These are phyloP conservation scores for Mortierella sp. DNA, from an alignment of 371 early-diverging fungal genomes.

Conservation along the genomic window DNA sequence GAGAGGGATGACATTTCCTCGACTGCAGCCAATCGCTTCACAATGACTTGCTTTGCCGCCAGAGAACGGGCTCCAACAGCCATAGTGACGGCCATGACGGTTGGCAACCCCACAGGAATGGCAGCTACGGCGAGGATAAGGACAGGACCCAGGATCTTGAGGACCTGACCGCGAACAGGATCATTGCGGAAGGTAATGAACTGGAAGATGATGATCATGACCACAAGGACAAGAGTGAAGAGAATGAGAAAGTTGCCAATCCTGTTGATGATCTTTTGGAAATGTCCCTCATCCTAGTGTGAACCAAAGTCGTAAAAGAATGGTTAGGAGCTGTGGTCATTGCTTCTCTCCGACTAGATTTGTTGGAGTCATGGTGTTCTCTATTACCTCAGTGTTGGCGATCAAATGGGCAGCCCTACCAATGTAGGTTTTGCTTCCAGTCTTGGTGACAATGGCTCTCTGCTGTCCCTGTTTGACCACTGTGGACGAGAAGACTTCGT, in stretches of 20 bases:
- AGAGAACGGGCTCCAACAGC: slow-evolving; percentile 93
- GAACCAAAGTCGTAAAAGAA: background rate
- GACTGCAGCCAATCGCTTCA: slow-evolving; percentile 92
- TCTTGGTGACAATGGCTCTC: slow-evolving; percentile 88
- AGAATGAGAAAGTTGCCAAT: slow-evolving; percentile 57
- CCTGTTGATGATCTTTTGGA: slow-evolving; percentile 66
- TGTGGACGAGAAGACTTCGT: slow-evolving; percentile 88
- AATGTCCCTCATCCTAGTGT: slow-evolving; percentile 81
- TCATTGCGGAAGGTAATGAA: slow-evolving; percentile 33
- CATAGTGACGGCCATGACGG: slow-evolving; percentile 96
- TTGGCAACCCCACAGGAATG: slow-evolving; percentile 95
- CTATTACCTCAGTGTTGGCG: slow-evolving; percentile 57
- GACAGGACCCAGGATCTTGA: slow-evolving; percentile 48
- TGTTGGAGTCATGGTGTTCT: no score
- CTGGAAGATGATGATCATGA: slow-evolving; percentile 81
- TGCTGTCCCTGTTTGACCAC: slow-evolving; percentile 92
- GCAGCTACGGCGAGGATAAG: slow-evolving; percentile 90
- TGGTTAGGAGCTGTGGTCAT: no score
- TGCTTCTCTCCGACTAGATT: no score
- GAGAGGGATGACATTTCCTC: slow-evolving; percentile 96
- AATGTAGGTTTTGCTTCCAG: slow-evolving; percentile 90
- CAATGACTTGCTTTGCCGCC: slow-evolving; percentile 92
- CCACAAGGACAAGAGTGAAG: slow-evolving; percentile 66
- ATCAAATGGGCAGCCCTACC: slow-evolving; percentile 94
- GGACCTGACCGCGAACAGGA: slow-evolving; percentile 43